Conservation (phyloP, 2,329 filamentous ascomycete genomes). For the Penicillium sclerotigenum region DNA sequence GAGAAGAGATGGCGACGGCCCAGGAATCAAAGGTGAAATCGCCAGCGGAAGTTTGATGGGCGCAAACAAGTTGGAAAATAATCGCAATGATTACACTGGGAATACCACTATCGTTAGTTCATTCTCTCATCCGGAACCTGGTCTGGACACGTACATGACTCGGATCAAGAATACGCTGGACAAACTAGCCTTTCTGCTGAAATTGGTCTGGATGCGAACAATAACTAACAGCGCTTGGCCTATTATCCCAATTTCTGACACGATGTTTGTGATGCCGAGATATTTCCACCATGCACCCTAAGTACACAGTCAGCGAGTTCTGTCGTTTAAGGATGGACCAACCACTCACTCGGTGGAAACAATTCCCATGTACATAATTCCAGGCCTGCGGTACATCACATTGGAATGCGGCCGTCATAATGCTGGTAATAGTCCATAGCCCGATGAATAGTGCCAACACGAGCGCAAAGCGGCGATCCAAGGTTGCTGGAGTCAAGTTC, state of each 20-base stretch:
- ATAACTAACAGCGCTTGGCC: constrained; percentile 24
- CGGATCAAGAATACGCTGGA: constrained; percentile 23
- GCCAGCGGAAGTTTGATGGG: constrained; percentile 5
- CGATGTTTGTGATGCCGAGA: constrained; percentile 26
- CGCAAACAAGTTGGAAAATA: constrained; percentile 22
- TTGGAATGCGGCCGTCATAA: constrained; percentile 21
- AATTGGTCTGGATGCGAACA: constrained; percentile 21
- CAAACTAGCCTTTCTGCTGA: constrained; percentile 18
- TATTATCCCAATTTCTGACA: constrained; percentile 26
- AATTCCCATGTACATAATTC: constrained; percentile 21
- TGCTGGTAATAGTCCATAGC: constrained; percentile 16
- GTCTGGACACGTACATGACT: constrained; percentile 20
- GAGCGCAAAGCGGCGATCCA: constrained; percentile 18
- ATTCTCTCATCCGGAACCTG: neutral
- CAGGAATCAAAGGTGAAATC: constrained; percentile 24
- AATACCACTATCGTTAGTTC: neutral
- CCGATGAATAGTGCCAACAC: constrained; percentile 11
- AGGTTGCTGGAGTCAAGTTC: constrained; percentile 20
- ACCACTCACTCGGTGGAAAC: constrained; percentile 21
- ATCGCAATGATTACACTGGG: constrained; percentile 26
- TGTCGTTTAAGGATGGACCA: neutral
- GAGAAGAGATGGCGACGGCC: constrained; percentile 17
- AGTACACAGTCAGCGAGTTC: neutral
- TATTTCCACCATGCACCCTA: constrained; percentile 27
- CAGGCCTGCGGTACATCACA: constrained; percentile 19